Percentiles rank a stretch among this genome's conserved stretches.
phyloP scores from a whole-genome alignment of 1,284 basidiomycete genomes.

The Ceratobasidium sp. region DNA sequence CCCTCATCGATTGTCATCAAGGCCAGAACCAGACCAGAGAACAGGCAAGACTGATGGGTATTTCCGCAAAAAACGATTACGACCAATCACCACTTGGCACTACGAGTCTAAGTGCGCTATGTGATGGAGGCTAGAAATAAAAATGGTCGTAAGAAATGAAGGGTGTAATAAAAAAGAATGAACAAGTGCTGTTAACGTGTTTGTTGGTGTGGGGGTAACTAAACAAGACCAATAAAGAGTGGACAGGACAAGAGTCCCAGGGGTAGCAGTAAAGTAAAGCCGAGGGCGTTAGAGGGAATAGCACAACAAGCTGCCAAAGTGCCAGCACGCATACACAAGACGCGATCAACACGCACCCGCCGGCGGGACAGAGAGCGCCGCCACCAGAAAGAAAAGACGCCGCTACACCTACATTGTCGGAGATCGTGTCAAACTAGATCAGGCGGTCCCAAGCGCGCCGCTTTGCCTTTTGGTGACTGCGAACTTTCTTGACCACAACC shows the following conservation, averaged over 20 bases:
- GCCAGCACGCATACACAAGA: constrained; percentile 31
- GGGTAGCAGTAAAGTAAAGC: background rate
- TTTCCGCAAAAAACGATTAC: constrained; percentile 33
- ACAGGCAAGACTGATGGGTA: constrained; percentile 30
- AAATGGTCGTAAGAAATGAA: background rate
- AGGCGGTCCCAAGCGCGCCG: constrained; percentile 26
- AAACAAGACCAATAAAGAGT: constrained; percentile 27
- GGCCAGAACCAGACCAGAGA: background rate
- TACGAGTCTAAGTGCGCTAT: too few species aligned
- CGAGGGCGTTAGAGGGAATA: background rate
- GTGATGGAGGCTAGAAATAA: constrained; percentile 2
- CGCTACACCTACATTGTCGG: background rate
- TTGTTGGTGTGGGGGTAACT: background rate
- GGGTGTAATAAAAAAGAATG: constrained; percentile 14
- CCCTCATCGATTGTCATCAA: background rate
- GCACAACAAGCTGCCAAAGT: constrained; percentile 19
- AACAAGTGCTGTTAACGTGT: background rate
- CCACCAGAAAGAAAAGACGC: constrained; percentile 17
- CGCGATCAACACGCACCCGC: constrained; percentile 41
- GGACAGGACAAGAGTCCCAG: constrained; percentile 35
- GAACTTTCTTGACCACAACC: constrained; percentile 17
- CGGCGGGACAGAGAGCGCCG: constrained; percentile 19
- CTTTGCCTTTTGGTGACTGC: constrained; percentile 21
- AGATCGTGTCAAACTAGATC: background rate
- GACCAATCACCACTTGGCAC: constrained; percentile 10